A percentile compares a stretch with the other conserved stretches of the same genome.
Evolutionary conservation across 2,329 filamentous ascomycete species (phyloP).

Genomic region (Scedosporium apiospermum): DNA sequence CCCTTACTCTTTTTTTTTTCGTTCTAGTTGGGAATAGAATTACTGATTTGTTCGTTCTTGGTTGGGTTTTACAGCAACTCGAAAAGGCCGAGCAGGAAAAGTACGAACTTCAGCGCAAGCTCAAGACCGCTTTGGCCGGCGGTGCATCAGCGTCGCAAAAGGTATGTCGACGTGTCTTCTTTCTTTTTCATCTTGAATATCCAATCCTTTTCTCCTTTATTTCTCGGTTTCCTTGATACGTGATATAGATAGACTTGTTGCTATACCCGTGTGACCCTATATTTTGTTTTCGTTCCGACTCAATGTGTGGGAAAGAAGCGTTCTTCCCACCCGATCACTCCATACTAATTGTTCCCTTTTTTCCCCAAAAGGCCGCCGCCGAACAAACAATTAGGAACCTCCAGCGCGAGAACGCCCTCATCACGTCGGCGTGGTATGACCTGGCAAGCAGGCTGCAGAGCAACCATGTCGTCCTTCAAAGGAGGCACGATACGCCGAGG

Average conservation of each 20-base stretch:
- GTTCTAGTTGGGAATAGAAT: background rate
- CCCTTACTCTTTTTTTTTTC: background rate
- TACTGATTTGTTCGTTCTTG: background rate
- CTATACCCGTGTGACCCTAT: background rate
- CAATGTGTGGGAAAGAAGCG: background rate
- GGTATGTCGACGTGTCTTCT: constrained; percentile 28
- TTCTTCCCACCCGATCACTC: background rate
- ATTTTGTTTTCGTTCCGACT: background rate
- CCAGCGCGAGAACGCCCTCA: constrained; percentile 67
- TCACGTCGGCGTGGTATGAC: constrained; percentile 81
- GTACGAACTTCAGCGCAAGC: constrained; percentile 43
- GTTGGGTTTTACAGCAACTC: constrained; percentile 35
- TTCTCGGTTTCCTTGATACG: background rate
- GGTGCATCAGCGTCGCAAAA: constrained; percentile 40
- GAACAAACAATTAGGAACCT: constrained; percentile 57
- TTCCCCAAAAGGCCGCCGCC: constrained; percentile 30
- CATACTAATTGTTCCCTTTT: background rate
- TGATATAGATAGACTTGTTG: background rate
- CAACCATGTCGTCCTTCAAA: constrained; percentile 70
- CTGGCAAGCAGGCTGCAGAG: constrained; percentile 69
- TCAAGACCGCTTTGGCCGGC: constrained; percentile 43
- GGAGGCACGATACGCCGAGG: constrained; percentile 63
- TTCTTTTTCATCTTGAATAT: constrained; percentile 6
- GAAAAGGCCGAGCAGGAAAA: constrained; percentile 48
- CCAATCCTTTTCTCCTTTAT: background rate